A percentile compares a stretch with the other conserved stretches of the same genome.
Evolutionary conservation across 805 yeast species (phyloP).

Genomic region (Pichia manshurica): DNA sequence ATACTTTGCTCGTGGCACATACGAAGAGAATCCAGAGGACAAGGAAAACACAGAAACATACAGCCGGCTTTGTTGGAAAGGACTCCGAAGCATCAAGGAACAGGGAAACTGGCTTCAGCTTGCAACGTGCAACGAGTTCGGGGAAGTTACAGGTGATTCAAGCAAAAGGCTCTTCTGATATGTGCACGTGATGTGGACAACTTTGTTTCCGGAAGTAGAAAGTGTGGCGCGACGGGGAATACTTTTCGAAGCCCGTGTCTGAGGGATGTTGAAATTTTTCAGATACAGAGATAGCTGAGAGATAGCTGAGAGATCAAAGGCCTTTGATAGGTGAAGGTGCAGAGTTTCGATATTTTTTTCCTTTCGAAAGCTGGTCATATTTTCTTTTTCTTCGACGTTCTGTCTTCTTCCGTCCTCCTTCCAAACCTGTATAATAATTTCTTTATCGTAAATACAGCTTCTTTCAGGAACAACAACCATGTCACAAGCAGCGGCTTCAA

Average conservation of each 20-base stretch:
- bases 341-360: too few relatives aligned
- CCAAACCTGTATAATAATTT: too few relatives aligned
- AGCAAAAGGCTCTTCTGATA: too few relatives aligned
- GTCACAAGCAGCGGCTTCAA: slow-evolving; percentile 14
- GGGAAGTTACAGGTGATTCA: not conserved
- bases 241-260: slow-evolving; percentile 1
- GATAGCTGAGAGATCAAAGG: too few relatives aligned
- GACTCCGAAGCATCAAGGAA: slow-evolving; percentile 19
- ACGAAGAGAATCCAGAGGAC: slow-evolving; percentile 1
- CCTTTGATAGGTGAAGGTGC: too few relatives aligned
- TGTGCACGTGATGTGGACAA: not conserved
- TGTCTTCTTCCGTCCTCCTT: too few relatives aligned
- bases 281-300: too few relatives aligned
- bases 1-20: slow-evolving; percentile 23
- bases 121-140: slow-evolving; percentile 1
- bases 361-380: too few relatives aligned
- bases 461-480: slow-evolving; percentile 3
- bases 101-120: not conserved
- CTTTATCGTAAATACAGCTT: too few relatives aligned
- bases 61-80: slow-evolving; percentile 24
- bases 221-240: not conserved
- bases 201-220: not conserved
- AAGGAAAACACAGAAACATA: slow-evolving; percentile 13
- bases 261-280: too few relatives aligned
- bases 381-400: too few relatives aligned